Base-by-base conservation (phyloP, 306 rosid species). In the Sicyos baderoa region DNA sequence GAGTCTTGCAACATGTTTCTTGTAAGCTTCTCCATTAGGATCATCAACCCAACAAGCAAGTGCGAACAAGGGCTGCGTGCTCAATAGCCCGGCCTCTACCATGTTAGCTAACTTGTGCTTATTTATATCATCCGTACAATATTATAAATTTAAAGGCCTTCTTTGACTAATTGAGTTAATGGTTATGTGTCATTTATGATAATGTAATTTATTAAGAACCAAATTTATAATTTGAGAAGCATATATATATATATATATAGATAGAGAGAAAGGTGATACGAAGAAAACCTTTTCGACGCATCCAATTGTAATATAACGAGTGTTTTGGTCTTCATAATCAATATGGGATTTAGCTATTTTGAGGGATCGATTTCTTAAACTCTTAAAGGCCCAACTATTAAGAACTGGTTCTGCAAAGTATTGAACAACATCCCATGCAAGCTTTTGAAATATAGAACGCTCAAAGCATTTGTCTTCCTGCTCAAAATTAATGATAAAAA, bases 1-100 rank as follows among this genome's bases (percentile, higher is more conserved):
- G 14, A 54, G 13, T 4, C 58, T 54, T 3, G 58, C 58, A 0
- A 54, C 27, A 58, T 29, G 35, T 51, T 82, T 82, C 25, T 82
- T 79, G 8, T 61, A 96, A 95, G 92, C 95, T 82, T 89, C 95
- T 42, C 91, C 87, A 79, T 87, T 91, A 37, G 96, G 91, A 83
- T 91, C 96, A 75, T 91, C 97, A 37, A 75, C 74, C 86, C 86
- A 82, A 25, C 77, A 70, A 47, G 83, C 79, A 47, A 82, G 81
- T 81, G 74, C 76, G 80, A 56, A 76, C 16, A 79, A 40, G 7
- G 79, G 71, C 57, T 53, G 23, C 12, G 17, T 18, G 57, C 8
- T 52, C 22, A 17, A 17, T 17, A 16, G 10, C 10, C 55, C 1
- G 7, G n/a, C n/a, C n/a, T 17, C 22, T 9, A 44, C 22, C 22